phyloP scores from a whole-genome alignment of 2,329 filamentous ascomycete species.

The Mollisiaceae sp. region DNA sequence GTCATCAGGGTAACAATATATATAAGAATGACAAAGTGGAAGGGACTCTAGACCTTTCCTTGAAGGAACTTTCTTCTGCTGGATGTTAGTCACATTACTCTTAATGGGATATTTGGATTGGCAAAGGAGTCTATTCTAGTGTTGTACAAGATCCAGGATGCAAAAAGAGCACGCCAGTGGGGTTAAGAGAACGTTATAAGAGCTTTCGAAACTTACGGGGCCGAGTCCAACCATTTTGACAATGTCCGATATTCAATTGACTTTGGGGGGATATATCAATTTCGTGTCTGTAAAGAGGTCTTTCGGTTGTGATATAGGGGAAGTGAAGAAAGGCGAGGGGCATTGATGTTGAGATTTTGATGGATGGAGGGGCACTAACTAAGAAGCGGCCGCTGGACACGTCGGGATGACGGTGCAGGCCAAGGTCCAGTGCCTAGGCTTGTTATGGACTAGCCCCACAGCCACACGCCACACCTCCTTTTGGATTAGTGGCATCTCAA shows the following conservation, averaged over 20 bases:
- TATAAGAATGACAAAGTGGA: conserved; percentile 12
- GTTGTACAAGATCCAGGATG: too few relatives aligned
- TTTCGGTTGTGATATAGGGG: neutral
- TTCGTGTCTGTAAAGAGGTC: neutral
- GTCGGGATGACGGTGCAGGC: too few relatives aligned
- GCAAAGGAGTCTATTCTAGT: too few relatives aligned
- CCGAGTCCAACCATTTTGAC: conserved; percentile 65
- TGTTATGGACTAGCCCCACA: neutral
- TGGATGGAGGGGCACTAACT: neutral
- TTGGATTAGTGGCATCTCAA: conserved; percentile 26
- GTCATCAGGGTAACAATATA: neutral
- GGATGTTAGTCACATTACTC: neutral
- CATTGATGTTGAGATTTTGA: neutral
- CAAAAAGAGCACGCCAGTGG: too few relatives aligned
- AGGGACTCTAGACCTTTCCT: conserved; percentile 70
- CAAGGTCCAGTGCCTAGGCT: too few relatives aligned
- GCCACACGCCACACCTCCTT: neutral
- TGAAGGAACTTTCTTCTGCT: conserved; percentile 61
- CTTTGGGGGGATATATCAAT: neutral
- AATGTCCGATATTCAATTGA: conserved; percentile 17
- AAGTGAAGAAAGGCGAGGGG: neutral
- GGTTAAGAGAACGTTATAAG: neutral
- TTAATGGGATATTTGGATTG: neutral
- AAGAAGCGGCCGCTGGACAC: too few relatives aligned
- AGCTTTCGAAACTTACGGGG: conserved; percentile 43